phyloP scores from a whole-genome alignment of 352 stramenopile species.

The Phytophthora agathidicida region DNA sequence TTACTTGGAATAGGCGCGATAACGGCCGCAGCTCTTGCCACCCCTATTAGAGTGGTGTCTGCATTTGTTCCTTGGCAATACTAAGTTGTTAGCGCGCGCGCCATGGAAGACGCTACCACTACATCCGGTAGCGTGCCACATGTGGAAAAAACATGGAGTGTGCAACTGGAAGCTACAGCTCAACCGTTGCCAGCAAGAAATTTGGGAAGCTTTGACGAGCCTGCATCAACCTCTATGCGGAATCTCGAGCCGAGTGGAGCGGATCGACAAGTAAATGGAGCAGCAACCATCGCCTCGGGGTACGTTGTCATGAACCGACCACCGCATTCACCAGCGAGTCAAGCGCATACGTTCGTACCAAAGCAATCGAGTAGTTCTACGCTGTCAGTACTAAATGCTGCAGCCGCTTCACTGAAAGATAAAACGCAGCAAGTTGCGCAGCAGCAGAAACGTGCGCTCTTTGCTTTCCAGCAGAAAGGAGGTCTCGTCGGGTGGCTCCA shows the following conservation, averaged over 20 bases:
- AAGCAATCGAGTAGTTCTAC: slow-evolving; percentile 13
- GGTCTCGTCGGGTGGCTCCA: slow-evolving; percentile 69
- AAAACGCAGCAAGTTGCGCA: slow-evolving; percentile 49
- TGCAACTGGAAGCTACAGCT: slow-evolving; percentile 11
- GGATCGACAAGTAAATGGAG: not conserved
- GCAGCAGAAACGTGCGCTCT: slow-evolving; percentile 50
- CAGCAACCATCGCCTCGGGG: not conserved
- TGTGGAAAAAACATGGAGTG: slow-evolving; percentile 15
- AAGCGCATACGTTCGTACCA: slow-evolving; percentile 2
- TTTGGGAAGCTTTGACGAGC: slow-evolving; percentile 10
- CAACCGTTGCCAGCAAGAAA: slow-evolving; percentile 13
- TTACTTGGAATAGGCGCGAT: slow-evolving; percentile 1
- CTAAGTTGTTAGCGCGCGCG: not conserved
- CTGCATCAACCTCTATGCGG: not conserved
- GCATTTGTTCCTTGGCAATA: not conserved
- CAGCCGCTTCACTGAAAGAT: slow-evolving; percentile 41
- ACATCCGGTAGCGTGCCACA: not conserved
- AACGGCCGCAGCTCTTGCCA: slow-evolving; percentile 1
- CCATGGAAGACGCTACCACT: slow-evolving; percentile 20
- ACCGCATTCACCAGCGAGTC: not conserved
- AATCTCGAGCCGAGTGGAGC: not conserved
- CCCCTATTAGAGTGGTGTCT: not conserved
- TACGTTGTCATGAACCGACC: not conserved
- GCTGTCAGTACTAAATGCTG: slow-evolving; percentile 21
- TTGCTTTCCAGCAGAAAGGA: slow-evolving; percentile 66